These are phyloP conservation scores for Tylopilus rubrobrunneus DNA, from an alignment of 768 basidiomycete genomes.

Conservation along the genomic window DNA sequence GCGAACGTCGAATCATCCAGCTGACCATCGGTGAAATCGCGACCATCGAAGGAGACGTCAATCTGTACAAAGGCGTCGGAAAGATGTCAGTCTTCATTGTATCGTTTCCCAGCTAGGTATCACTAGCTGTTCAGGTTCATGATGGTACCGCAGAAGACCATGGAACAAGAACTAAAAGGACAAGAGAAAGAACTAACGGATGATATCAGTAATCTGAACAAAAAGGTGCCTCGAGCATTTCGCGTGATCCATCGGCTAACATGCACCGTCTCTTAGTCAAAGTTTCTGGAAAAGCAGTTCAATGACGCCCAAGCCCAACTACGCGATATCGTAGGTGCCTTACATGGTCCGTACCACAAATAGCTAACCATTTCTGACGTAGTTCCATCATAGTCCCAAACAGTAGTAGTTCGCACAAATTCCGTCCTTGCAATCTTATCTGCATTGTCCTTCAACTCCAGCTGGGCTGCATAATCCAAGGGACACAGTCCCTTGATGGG, in stretches of 20 bases:
- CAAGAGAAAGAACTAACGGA: constrained; percentile 84
- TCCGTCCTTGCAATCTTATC: constrained; percentile 8
- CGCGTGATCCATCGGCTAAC: neutral
- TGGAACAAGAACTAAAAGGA: constrained; percentile 69
- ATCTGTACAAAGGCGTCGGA: constrained; percentile 91
- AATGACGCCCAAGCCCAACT: constrained; percentile 86
- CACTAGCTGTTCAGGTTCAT: constrained; percentile 65
- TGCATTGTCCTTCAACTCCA: constrained; percentile 1
- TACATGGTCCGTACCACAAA: neutral
- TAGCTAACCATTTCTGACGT: constrained; percentile 3
- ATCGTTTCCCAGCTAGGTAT: neutral
- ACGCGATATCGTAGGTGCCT: constrained; percentile 68
- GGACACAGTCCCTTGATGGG: neutral
- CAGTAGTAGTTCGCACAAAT: constrained; percentile 12
- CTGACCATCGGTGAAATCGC: constrained; percentile 83
- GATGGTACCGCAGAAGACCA: constrained; percentile 72
- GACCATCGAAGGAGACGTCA: constrained; percentile 65
- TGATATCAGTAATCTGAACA: constrained; percentile 75
- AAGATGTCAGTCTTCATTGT: constrained; percentile 63
- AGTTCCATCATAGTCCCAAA: constrained; percentile 31
- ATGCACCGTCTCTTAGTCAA: constrained; percentile 47
- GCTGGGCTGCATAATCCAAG: neutral
- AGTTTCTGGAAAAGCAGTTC: constrained; percentile 92
- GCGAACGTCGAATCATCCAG: constrained; percentile 85
- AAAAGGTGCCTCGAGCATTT: constrained; percentile 59